Base-by-base conservation (phyloP, 1,284 basidiomycete genomes). In the Cutaneotrichosporon sp. region DNA sequence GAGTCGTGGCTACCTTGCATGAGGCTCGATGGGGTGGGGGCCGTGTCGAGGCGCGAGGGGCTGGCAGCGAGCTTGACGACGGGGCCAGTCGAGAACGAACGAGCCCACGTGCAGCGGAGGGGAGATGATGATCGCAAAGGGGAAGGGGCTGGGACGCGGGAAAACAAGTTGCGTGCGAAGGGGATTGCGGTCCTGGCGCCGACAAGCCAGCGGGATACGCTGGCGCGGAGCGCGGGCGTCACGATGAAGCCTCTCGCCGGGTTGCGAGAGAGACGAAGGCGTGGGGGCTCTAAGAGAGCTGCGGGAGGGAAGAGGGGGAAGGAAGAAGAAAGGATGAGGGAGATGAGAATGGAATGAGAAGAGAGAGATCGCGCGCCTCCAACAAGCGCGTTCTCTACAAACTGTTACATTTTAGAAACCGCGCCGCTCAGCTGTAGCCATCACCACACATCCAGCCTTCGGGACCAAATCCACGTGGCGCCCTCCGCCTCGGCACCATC, bases 1-100 rank as follows among this genome's bases (percentile, higher is more conserved):
- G 47, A 10, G 47, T 50, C 25, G 47, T n/a, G 47, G 47, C 47
- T 31, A 50, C 47, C 47, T 50, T 50, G 47, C 47, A 50, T 50
- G 24, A 31, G 47, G 47, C 27, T 50, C 25, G 25, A 50, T 46
- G 45, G 14, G 14, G 27, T 18, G 25, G 18, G 18, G 27, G 22
- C 47, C 27, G 25, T 31, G 25, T 50, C 47, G 18, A 50, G 47
- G 18, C 47, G 25, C 10, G 47, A 27, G 25, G 25, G 47, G 47
- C 27, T 50, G 25, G 9, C 47, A 27, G 25, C 47, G 25, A 47
- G 22, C 20, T 47, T 47, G 45, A 29, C 47, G 47, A 50, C 24
- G 47, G 31, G 18, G 16, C 14, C 24, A 10, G 25, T 25, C 16
- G 47, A 13, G 27, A 50, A n/a, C 47, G 25, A 50, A 47, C 20